These are phyloP conservation scores for Rutstroemia sp. DNA, from an alignment of 2,329 filamentous ascomycete genomes.

Conservation along the genomic window DNA sequence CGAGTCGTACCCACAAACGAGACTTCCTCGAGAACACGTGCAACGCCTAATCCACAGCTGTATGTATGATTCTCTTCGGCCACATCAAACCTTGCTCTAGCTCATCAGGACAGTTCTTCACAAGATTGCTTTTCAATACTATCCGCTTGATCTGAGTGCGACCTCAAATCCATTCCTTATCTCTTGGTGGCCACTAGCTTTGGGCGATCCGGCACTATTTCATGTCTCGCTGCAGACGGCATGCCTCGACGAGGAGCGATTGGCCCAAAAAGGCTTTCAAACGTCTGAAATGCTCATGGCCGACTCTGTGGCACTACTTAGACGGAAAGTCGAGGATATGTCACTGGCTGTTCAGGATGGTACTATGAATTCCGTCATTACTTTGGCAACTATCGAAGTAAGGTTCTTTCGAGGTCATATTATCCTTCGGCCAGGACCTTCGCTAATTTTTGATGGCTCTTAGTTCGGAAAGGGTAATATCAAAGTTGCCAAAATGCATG, in stretches of 20 bases:
- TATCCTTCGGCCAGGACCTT: no score
- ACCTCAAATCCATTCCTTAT: constrained; percentile 49
- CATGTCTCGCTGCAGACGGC: constrained; percentile 54
- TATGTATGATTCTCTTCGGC: no score
- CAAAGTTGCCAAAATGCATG: constrained; percentile 35
- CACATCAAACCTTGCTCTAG: no score
- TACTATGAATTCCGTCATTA: constrained; percentile 29
- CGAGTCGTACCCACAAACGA: no score
- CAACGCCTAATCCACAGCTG: no score
- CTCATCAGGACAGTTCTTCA: constrained; percentile 40
- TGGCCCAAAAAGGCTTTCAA: constrained; percentile 44
- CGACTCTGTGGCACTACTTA: constrained; percentile 46
- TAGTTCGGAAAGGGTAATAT: no score
- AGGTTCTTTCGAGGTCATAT: no score
- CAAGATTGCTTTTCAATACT: constrained; percentile 53
- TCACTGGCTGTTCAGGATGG: constrained; percentile 43
- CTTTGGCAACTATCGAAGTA: no score
- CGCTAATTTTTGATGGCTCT: no score
- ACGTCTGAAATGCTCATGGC: constrained; percentile 49
- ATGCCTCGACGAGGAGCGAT: constrained; percentile 46
- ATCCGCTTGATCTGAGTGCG: constrained; percentile 46
- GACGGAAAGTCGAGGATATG: constrained; percentile 41
- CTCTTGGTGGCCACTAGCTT: constrained; percentile 52
- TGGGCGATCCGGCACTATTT: constrained; percentile 48
- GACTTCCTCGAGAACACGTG: no score